Conservation (phyloP, 1,284 basidiomycete species). For the Mycosarcoma mackinlayi region DNA sequence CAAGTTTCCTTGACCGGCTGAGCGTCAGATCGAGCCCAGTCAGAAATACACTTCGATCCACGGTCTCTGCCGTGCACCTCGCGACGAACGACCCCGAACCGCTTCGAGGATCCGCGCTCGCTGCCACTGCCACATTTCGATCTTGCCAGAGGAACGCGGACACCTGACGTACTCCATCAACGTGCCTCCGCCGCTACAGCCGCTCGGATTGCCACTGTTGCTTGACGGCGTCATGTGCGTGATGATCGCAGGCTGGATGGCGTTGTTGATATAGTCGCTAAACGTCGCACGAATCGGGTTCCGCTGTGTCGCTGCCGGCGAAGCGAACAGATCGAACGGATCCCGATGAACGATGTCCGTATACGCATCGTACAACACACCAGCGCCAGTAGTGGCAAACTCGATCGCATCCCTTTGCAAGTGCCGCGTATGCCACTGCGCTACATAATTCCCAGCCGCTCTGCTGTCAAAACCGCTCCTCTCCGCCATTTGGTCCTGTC, state of each 20-base stretch:
- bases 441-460: constrained; percentile 10
- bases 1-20: constrained; percentile 18
- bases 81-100: constrained; percentile 19
- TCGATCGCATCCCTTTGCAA: constrained; percentile 2
- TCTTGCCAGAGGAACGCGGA: constrained; percentile 14
- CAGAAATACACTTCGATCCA: constrained; percentile 50
- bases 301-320: background rate
- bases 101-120: constrained; percentile 37
- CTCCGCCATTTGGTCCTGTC: background rate
- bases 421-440: constrained; percentile 26
- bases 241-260: constrained; percentile 22
- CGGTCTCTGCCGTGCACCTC: background rate
- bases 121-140: constrained; percentile 39
- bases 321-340: constrained; percentile 19
- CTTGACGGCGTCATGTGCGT: constrained; percentile 5
- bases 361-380: background rate
- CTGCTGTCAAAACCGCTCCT: background rate
- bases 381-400: background rate
- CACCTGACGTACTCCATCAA: constrained; percentile 21
- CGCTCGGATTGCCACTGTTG: background rate
- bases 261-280: constrained; percentile 13
- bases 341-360: constrained; percentile 3
- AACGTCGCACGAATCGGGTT: constrained; percentile 3
- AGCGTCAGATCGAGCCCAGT: no score
- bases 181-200: background rate